Evolutionary conservation across 768 basidiomycete species (phyloP).

Genomic region (Imleria badia): DNA sequence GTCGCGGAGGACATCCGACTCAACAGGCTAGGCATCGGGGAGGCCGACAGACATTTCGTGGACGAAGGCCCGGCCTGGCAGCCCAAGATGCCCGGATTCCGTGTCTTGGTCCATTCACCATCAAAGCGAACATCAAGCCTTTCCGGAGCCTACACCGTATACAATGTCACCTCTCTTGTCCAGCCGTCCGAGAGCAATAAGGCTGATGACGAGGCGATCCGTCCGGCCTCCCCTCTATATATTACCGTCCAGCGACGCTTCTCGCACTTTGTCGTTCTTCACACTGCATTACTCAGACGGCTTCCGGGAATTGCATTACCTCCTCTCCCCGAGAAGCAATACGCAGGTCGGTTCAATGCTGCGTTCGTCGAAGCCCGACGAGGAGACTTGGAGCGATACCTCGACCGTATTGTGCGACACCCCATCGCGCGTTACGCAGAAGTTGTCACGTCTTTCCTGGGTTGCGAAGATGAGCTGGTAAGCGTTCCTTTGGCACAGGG

Average conservation of each 20-base stretch:
- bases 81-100: constrained; percentile 68
- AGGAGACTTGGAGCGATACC: constrained; percentile 79
- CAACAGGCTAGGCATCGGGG: constrained; percentile 44
- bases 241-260: constrained; percentile 82
- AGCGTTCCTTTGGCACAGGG: constrained; percentile 28
- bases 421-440: constrained; percentile 78
- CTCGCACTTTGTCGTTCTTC: constrained; percentile 80
- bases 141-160: constrained; percentile 72
- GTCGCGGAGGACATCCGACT: constrained; percentile 43
- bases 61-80: constrained; percentile 74
- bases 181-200: constrained; percentile 18
- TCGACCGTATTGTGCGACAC: constrained; percentile 68
- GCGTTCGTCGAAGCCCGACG: constrained; percentile 83
- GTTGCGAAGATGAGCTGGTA: constrained; percentile 73
- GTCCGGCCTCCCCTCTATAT: constrained; percentile 42
- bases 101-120: constrained; percentile 76
- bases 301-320: constrained; percentile 79
- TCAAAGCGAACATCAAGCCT: constrained; percentile 68
- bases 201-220: constrained; percentile 16
- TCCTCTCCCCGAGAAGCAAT: constrained; percentile 83
- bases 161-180: constrained; percentile 62
- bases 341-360: constrained; percentile 74
- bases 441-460: constrained; percentile 75
- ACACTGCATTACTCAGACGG: constrained; percentile 64
- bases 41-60: constrained; percentile 70